These are phyloP conservation scores for Quercus parvula DNA, from an alignment of 306 rosid species.

Conservation along the genomic window DNA sequence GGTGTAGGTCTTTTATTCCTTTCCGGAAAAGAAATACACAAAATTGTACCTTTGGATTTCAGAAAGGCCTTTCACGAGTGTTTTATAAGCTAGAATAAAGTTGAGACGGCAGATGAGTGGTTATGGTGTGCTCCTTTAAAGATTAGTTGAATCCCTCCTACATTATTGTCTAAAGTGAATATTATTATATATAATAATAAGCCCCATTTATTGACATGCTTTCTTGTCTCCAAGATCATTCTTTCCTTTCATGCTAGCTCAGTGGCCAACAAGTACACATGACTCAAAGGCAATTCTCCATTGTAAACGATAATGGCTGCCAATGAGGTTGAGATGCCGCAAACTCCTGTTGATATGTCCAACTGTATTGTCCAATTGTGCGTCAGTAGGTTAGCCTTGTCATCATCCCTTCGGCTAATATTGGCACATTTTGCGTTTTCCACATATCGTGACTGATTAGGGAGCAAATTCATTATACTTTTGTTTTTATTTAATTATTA, in stretches of 20 bases:
- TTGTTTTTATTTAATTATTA: not conserved
- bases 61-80: not conserved
- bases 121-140: not conserved
- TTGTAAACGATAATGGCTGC: constrained; percentile 29
- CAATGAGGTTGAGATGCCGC: constrained; percentile 28
- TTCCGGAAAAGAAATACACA: not conserved
- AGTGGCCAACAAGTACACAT: constrained; percentile 56
- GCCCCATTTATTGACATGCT: constrained; percentile 19
- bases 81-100: constrained; percentile 7
- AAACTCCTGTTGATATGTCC: constrained; percentile 13
- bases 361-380: constrained; percentile 1
- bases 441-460: not conserved
- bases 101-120: constrained; percentile 13
- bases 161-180: constrained; percentile 15
- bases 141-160: constrained; percentile 13
- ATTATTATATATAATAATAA: constrained; percentile 4
- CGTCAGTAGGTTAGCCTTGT: not conserved
- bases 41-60: not conserved
- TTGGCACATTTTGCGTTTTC: not conserved
- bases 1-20: not conserved
- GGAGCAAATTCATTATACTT: not conserved
- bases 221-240: constrained; percentile 30
- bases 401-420: not conserved
- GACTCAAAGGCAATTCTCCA: constrained; percentile 30
- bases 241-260: constrained; percentile 9